A percentile compares a stretch with the other conserved stretches of the same genome.
Conservation (phyloP, 768 basidiomycete species). For the Boletus rubropictus region DNA sequence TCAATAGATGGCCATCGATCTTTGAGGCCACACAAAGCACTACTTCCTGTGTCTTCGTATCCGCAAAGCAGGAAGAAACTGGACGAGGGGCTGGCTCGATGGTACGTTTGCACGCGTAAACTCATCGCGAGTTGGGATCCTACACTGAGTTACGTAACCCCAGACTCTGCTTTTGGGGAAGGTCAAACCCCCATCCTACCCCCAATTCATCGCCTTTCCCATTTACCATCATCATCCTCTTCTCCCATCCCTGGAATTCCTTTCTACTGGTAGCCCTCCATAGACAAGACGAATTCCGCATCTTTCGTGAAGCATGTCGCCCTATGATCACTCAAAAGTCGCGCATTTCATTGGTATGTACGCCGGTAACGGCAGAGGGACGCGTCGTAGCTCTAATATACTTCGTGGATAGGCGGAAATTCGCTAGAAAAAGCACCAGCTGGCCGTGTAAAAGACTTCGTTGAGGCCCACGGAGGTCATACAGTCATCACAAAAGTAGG, state of each 20-base stretch:
- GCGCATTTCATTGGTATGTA: slow-evolving; percentile 57
- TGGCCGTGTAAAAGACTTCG: slow-evolving; percentile 83
- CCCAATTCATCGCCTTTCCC: slow-evolving; percentile 4
- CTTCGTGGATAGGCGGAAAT: slow-evolving; percentile 72
- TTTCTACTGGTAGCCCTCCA: slow-evolving; percentile 2
- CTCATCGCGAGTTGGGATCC: neutral
- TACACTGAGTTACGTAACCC: slow-evolving; percentile 28
- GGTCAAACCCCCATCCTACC: slow-evolving; percentile 11
- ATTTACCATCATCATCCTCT: slow-evolving; percentile 19
- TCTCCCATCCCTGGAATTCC: slow-evolving; percentile 4
- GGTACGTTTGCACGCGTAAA: neutral
- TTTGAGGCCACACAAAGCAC: slow-evolving; percentile 13
- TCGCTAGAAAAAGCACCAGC: slow-evolving; percentile 78
- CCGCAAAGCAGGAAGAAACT: neutral
- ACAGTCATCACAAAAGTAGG: slow-evolving; percentile 96
- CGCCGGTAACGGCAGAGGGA: neutral
- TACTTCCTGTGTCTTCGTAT: neutral
- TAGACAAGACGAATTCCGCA: slow-evolving; percentile 7
- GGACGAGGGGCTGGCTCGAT: neutral
- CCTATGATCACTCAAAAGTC: slow-evolving; percentile 54
- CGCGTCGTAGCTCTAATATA: slow-evolving; percentile 11
- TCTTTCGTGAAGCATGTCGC: slow-evolving; percentile 22
- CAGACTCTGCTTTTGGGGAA: slow-evolving; percentile 30
- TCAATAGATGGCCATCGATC: slow-evolving; percentile 11
- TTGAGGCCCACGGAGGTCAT: slow-evolving; percentile 86